These are phyloP conservation scores for Piromyces finnis DNA, from an alignment of 192 early-diverging fungal species.

Conservation along the genomic window DNA sequence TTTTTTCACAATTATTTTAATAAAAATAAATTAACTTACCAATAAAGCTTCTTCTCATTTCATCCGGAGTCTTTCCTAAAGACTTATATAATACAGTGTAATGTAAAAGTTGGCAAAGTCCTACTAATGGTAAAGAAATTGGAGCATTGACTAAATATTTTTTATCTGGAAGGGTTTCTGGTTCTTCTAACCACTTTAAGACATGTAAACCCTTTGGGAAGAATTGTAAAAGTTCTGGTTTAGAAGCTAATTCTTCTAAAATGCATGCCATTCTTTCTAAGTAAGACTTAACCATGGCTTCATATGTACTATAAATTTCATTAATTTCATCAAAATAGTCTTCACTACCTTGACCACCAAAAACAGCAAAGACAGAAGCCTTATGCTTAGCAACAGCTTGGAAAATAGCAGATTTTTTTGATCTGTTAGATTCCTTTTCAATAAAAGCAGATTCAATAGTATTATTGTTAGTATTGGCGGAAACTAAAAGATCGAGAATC, in stretches of 20 bases:
- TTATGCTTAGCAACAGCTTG: not conserved
- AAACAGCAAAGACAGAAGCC: slow-evolving; percentile 53
- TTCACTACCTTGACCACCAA: slow-evolving; percentile 91
- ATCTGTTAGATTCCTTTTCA: not conserved
- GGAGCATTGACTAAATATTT: slow-evolving; percentile 61
- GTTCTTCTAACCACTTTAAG: slow-evolving; percentile 63
- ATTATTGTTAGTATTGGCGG: not conserved
- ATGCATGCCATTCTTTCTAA: slow-evolving; percentile 34
- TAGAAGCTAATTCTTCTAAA: slow-evolving; percentile 47
- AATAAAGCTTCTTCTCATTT: slow-evolving; percentile 15
- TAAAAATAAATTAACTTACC: slow-evolving; percentile 15
- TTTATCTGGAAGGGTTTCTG: slow-evolving; percentile 58
- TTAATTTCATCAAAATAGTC: slow-evolving; percentile 88
- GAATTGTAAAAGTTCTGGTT: slow-evolving; percentile 40
- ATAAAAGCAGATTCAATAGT: not conserved
- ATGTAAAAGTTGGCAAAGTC: slow-evolving; percentile 73
- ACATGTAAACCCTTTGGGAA: slow-evolving; percentile 69
- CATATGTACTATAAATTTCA: slow-evolving; percentile 60
- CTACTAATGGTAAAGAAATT: slow-evolving; percentile 72
- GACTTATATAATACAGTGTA: slow-evolving; percentile 68
- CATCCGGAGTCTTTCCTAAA: slow-evolving; percentile 23
- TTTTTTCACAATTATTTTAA: too few relatives aligned
- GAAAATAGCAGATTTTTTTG: not conserved
- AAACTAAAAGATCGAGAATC: not conserved
- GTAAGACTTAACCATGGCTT: slow-evolving; percentile 53